A percentile compares a stretch with the other conserved stretches of the same genome.
These are phyloP conservation scores for Talaromyces thailandensis DNA, from an alignment of 495 filamentous ascomycete species.

Conservation along the genomic window DNA sequence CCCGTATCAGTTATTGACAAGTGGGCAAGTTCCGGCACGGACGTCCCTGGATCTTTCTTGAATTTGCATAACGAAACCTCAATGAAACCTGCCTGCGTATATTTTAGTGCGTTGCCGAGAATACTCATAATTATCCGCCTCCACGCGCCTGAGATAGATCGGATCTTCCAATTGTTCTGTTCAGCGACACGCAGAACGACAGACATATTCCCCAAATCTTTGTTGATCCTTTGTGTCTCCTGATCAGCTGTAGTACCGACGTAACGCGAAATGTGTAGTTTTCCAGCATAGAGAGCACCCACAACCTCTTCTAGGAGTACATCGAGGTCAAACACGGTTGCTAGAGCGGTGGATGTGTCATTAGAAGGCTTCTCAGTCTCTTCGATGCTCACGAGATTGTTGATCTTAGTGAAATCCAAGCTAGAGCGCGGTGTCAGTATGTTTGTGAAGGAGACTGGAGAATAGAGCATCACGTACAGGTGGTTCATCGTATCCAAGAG, in stretches of 20 bases:
- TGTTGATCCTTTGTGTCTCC: background rate
- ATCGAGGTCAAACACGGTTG: background rate
- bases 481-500: background rate
- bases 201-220: background rate
- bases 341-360: background rate
- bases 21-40: slow-evolving; percentile 19
- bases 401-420: background rate
- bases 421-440: background rate
- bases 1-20: slow-evolving; percentile 57
- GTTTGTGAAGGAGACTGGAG: background rate
- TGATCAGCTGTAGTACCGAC: background rate
- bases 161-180: background rate
- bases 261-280: background rate
- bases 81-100: background rate
- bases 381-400: background rate
- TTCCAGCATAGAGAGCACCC: background rate
- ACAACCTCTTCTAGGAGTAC: background rate
- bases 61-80: background rate
- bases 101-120: background rate
- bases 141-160: background rate
- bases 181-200: background rate
- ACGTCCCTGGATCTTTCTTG: slow-evolving; percentile 12
- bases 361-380: background rate
- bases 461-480: background rate
- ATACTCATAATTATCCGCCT: background rate